A percentile compares a stretch with the other conserved stretches of the same genome.
Evolutionary conservation across 805 yeast genomes (phyloP).

Genomic region (Yamadazyma ubonensis): DNA sequence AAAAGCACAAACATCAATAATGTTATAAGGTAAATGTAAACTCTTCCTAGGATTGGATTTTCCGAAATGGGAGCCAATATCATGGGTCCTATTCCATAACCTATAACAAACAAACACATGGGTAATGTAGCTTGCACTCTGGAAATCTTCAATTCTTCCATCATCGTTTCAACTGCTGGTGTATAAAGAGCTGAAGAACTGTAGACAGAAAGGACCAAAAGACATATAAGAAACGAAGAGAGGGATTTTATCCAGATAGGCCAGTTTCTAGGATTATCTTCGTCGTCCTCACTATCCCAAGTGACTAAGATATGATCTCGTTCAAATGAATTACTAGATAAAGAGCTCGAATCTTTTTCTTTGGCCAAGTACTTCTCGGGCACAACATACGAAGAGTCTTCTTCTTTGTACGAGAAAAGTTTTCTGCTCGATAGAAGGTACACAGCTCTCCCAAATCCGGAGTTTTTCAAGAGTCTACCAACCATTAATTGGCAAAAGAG

Average conservation of each 20-base stretch:
- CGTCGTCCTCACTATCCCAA: conserved; percentile 36
- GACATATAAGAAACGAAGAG: conserved; percentile 25
- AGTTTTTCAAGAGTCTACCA: not conserved
- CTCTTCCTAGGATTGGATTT: conserved; percentile 53
- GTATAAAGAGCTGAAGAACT: conserved; percentile 58
- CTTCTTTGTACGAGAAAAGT: conserved; percentile 26
- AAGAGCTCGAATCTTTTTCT: not conserved
- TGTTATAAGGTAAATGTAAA: conserved; percentile 48
- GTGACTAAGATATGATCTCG: conserved; percentile 5
- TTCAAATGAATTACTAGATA: conserved; percentile 36
- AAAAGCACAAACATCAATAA: conserved; percentile 49
- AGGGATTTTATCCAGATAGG: conserved; percentile 36
- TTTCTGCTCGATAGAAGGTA: conserved; percentile 27
- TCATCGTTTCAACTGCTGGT: conserved; percentile 49
- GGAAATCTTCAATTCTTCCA: conserved; percentile 44
- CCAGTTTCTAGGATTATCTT: conserved; percentile 60
- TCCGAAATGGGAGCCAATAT: conserved; percentile 61
- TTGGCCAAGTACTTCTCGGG: conserved; percentile 29
- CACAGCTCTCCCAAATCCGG: conserved; percentile 26
- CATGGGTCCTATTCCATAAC: conserved; percentile 64
- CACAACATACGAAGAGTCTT: conserved; percentile 25
- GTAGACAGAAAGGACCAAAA: conserved; percentile 37
- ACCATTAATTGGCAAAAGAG: too few relatives aligned
- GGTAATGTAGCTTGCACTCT: conserved; percentile 50
- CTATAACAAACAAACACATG: conserved; percentile 55